Percentiles rank a stretch among this genome's conserved stretches.
phyloP scores from a whole-genome alignment of 2,329 filamentous ascomycete species.

The Colletotrichum eleusines region DNA sequence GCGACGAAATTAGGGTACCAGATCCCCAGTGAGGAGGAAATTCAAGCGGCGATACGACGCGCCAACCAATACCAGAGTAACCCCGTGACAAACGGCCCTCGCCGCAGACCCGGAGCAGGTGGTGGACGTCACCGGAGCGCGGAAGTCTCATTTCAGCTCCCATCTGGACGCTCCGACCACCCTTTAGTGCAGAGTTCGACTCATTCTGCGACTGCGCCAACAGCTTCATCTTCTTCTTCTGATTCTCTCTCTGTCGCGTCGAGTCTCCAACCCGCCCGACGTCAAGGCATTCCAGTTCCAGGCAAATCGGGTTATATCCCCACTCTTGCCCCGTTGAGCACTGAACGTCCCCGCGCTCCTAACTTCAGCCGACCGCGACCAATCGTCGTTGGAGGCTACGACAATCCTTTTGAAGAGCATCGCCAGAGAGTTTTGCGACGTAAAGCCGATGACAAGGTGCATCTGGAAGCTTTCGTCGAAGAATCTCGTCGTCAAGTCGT shows the following conservation, averaged over 20 bases:
- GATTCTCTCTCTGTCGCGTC: neutral
- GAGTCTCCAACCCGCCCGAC: conserved; percentile 1
- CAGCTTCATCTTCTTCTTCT: neutral
- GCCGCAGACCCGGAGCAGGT: conserved; percentile 31
- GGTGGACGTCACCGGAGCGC: conserved; percentile 31
- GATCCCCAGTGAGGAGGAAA: conserved; percentile 27
- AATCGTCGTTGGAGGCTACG: conserved; percentile 38
- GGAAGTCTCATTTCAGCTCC: conserved; percentile 35
- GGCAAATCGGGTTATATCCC: conserved; percentile 34
- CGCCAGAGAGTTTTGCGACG: conserved; percentile 32
- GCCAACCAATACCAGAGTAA: conserved; percentile 27
- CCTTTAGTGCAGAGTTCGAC: neutral
- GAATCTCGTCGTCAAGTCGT: conserved; percentile 8
- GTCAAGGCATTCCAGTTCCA: conserved; percentile 33
- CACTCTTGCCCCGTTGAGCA: conserved; percentile 32
- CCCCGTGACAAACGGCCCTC: conserved; percentile 37
- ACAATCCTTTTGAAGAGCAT: conserved; percentile 35
- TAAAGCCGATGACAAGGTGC: conserved; percentile 14
- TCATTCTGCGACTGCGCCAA: conserved; percentile 1
- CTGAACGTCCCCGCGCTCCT: conserved; percentile 18
- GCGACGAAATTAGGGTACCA: conserved; percentile 20
- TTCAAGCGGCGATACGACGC: conserved; percentile 33
- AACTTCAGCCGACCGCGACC: conserved; percentile 38
- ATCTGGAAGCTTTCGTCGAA: conserved; percentile 12
- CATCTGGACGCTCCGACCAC: conserved; percentile 6